phyloP scores from a whole-genome alignment of 495 filamentous ascomycete genomes.

The Oidiodendron maius region DNA sequence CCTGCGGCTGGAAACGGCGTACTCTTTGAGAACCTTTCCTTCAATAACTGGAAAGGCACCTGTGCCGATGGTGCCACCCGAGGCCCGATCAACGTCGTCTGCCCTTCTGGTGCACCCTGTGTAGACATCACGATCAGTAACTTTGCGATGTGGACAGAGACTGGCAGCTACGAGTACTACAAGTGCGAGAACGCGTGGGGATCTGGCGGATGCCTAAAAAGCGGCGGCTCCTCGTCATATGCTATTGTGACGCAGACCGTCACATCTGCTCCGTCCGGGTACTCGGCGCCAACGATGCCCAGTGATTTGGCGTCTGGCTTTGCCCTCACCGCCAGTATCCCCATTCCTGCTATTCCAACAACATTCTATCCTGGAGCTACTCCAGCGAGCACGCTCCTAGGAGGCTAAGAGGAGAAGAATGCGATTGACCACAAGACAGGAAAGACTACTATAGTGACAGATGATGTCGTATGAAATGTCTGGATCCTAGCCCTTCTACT shows the following conservation, averaged over 20 bases:
- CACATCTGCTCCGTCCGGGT: slow-evolving; percentile 21
- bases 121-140: slow-evolving; percentile 44
- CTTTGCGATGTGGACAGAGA: slow-evolving; percentile 53
- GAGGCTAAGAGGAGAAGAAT: no score
- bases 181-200: slow-evolving; percentile 18
- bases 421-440: no score
- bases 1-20: slow-evolving; percentile 35
- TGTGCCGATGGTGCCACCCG: slow-evolving; percentile 40
- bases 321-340: slow-evolving; percentile 36
- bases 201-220: slow-evolving; percentile 11
- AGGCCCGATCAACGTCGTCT: slow-evolving; percentile 41
- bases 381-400: slow-evolving; percentile 20
- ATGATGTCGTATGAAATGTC: no score
- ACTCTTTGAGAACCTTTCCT: slow-evolving; percentile 40
- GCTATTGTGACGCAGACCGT: background rate
- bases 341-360: slow-evolving; percentile 48
- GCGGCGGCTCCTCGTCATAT: background rate
- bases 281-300: slow-evolving; percentile 42
- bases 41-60: slow-evolving; percentile 51
- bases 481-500: no score
- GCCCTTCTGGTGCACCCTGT: slow-evolving; percentile 31
- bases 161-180: slow-evolving; percentile 6
- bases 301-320: slow-evolving; percentile 38
- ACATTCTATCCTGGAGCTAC: slow-evolving; percentile 45
- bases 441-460: no score